Percentiles rank a stretch among this genome's conserved stretches.
These are phyloP conservation scores for Carex pumila DNA, from an alignment of 176 grass and related monocot genomes.

Conservation along the genomic window DNA sequence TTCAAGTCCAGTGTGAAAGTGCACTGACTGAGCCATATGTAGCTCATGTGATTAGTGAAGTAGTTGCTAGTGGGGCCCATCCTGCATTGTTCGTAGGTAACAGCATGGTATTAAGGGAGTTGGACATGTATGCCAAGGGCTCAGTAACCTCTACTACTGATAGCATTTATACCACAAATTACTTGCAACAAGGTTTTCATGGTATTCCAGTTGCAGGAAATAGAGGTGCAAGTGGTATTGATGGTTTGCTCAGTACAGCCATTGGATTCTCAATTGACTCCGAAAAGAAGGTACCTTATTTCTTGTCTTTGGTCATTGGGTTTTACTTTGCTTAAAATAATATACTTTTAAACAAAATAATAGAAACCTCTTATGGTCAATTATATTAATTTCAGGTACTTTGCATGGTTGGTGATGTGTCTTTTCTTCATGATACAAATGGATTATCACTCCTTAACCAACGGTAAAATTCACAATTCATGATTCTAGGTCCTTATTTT, in stretches of 20 bases:
- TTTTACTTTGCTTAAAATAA: not conserved
- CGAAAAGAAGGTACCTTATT: constrained; percentile 47
- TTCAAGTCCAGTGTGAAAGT: constrained; percentile 57
- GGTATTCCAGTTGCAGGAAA: constrained; percentile 62
- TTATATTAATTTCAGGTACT: constrained; percentile 49
- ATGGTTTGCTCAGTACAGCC: constrained; percentile 94
- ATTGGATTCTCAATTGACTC: constrained; percentile 79
- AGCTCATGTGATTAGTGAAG: constrained; percentile 56
- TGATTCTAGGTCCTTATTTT: not conserved
- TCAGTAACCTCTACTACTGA: constrained; percentile 32
- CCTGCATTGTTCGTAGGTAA: constrained; percentile 72
- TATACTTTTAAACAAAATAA: not conserved
- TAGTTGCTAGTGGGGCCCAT: constrained; percentile 44
- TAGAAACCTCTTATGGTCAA: not conserved
- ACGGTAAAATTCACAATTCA: constrained; percentile 37
- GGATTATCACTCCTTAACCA: constrained; percentile 81
- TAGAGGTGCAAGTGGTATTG: constrained; percentile 97
- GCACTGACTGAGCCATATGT: constrained; percentile 87
- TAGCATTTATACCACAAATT: constrained; percentile 17
- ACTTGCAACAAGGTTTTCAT: constrained; percentile 39
- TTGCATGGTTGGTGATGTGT: constrained; percentile 89
- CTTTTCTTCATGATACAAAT: constrained; percentile 98
- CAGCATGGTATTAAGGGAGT: constrained; percentile 88
- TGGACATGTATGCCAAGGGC: constrained; percentile 89
- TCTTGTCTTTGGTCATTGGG: not conserved